Conservation (phyloP, 2,329 filamentous ascomycete species). For the Hymenotorrendiella dingleyae region DNA sequence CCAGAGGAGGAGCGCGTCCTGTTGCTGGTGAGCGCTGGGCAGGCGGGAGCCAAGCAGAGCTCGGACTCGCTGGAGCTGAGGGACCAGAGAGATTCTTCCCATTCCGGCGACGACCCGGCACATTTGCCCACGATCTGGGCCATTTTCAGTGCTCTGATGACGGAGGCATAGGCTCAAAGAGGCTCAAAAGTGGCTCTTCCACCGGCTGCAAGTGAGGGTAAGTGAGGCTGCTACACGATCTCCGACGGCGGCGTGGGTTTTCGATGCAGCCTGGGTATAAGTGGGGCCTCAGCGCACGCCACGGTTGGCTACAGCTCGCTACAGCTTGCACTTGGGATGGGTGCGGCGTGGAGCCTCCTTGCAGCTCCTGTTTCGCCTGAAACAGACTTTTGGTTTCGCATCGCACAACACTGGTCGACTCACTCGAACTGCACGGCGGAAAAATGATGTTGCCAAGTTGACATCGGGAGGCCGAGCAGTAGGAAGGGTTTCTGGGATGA, state of each 20-base stretch:
- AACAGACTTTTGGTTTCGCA: slow-evolving; percentile 3
- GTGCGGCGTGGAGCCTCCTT: not conserved
- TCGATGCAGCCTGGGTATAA: slow-evolving; percentile 12
- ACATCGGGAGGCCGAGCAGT: no score
- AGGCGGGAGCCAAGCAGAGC: slow-evolving; percentile 2
- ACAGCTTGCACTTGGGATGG: no score
- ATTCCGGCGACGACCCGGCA: not conserved
- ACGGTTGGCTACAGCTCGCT: slow-evolving; percentile 10
- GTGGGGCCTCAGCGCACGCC: not conserved
- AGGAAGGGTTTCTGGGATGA: no score
- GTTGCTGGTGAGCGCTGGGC: not conserved
- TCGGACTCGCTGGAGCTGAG: not conserved
- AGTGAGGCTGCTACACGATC: slow-evolving; percentile 25
- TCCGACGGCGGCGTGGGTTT: slow-evolving; percentile 18
- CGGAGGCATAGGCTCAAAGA: slow-evolving; percentile 11
- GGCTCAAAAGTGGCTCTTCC: slow-evolving; percentile 1
- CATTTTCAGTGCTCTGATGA: not conserved
- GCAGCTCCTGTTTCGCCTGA: slow-evolving; percentile 3
- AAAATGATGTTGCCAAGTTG: no score
- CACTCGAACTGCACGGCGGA: no score
- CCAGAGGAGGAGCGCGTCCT: no score
- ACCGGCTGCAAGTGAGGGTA: slow-evolving; percentile 7
- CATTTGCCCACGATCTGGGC: not conserved
- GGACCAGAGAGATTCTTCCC: not conserved
- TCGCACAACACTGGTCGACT: not conserved